Base-by-base conservation (phyloP, 257 asterid genomes). In the Penstemon eatonii region DNA sequence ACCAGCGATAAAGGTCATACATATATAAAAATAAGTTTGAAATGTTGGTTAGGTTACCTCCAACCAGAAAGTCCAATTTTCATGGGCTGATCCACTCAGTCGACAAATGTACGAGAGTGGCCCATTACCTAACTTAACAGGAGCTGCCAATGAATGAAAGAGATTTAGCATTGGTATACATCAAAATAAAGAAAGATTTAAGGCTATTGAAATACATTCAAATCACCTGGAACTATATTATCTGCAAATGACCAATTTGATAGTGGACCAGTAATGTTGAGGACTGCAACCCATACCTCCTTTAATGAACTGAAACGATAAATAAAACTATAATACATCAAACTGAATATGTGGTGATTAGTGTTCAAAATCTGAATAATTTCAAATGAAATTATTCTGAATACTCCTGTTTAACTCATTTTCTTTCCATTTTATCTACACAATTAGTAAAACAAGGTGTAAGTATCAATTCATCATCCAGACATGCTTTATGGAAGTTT, bases 11-110 rank as follows among this genome's bases (percentile, higher is more conserved):
- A 1, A 25, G 33, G 33, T 25, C 33, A 25, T 25, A 25, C 33
- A 25, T 25, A 25, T 25, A 25, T 25, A 25, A 25, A 25, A 25
- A 25, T 25, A 25, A 25, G 33, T 3, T 6, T 42, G 2, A 60
- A 56, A 57, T 63, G 52, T 44, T 7, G 65, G 8, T 70, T 46
- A 69, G 51, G 63, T 63, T 82, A 94, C 99, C 97, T 94, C 97
- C 79, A 94, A 80, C 99, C 99, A 94, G 78, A 94, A 94, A 40
- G 72, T 91, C 99, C 99, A 94, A 58, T 84, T 91, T 73, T 94
- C 91, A 25, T 65, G 77, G 79, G 82, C 68, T 62, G 90, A 80
- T 25, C 99, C 99, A 56, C 96, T 89, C 70, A 94, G 76, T 69
- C 99, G 86, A 56, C 94, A 86, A 25, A 89, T 72, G 80, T 91